Percentiles rank a stretch among this genome's conserved stretches.
phyloP scores from a whole-genome alignment of 495 filamentous ascomycete species.

The Cenococcum geophilum region DNA sequence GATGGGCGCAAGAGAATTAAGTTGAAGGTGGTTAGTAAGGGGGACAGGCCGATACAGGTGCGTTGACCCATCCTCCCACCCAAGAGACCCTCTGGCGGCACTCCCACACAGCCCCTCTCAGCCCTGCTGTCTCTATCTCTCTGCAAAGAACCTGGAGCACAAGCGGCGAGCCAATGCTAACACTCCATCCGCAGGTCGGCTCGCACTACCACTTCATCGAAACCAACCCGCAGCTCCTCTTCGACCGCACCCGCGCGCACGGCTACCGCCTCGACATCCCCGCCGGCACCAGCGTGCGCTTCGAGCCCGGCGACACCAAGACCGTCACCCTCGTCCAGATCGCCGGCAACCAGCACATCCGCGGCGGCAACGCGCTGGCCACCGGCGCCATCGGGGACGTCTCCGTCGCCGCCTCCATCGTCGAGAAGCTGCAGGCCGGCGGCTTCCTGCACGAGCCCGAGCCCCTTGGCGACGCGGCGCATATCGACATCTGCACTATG shows the following conservation, averaged over 20 bases:
- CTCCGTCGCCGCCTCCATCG: conserved; percentile 55
- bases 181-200: conserved; percentile 51
- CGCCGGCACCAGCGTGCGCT: conserved; percentile 87
- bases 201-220: conserved; percentile 98
- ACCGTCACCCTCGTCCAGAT: conserved; percentile 93
- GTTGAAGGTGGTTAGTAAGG: conserved; percentile 75
- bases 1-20: conserved; percentile 65
- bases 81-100: no score
- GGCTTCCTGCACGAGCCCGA: conserved; percentile 75
- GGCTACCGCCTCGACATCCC: conserved; percentile 86
- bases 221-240: conserved; percentile 82
- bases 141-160: neutral
- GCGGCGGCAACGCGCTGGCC: conserved; percentile 76
- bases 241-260: conserved; percentile 79
- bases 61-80: neutral
- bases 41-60: conserved; percentile 87
- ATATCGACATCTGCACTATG: conserved; percentile 60
- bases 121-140: neutral
- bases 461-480: conserved; percentile 49
- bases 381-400: conserved; percentile 61
- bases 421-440: conserved; percentile 55
- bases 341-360: conserved; percentile 72
- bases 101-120: neutral
- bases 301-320: conserved; percentile 90
- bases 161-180: neutral